Evolutionary conservation across 1,284 basidiomycete species (phyloP), one percentile per base, ranked within the genome.

Genomic region (Gymnopus androsaceus): DNA sequence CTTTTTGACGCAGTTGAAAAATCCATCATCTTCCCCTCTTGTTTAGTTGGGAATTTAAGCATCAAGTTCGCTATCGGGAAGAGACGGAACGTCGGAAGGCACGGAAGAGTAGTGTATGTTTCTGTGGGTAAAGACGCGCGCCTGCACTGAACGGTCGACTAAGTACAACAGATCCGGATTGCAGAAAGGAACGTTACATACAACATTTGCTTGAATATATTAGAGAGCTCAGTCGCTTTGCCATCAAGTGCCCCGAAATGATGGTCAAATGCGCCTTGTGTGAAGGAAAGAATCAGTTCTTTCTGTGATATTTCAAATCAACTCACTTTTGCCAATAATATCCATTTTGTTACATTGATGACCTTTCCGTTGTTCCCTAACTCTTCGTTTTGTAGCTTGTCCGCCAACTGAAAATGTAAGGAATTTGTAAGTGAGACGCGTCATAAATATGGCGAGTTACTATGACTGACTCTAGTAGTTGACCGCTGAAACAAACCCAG

Each of bases 131-230:
- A 21, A 52, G 27, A 25, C 27, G 38, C 19, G 51, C 23, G 30
- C 28, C 51, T 11, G 19, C 40, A 23, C 51, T 52, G 5, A n/a
- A 27, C n/a, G n/a, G n/a, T n/a, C n/a, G 23, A 42, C 25, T 6
- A n/a, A 42, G 14, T 12, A 25, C 21, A 42, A 14, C 28, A 6
- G 9, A 7, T 5, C 2, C 14, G 25, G n/a, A 25, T 19, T 9
- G 8, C 37, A 41, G 14, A 3, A 41, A 14, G 21, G 28, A 25
- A 31, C 2, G 37, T 42, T n/a, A 57, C 69, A 49, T 55, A 72
- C 70, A 71, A 68, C 25, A 72, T 52, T 46, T 68, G 63, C 12
- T 65, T 56, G 30, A 68, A 67, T 4, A 61, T 60, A 7, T 65
- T 54, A 6, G 58, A 53, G 2, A 72, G 49, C 3, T 61, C 56